phyloP scores from a whole-genome alignment of 2,329 filamentous ascomycete genomes.

The Acephala macrosclerotiorum region DNA sequence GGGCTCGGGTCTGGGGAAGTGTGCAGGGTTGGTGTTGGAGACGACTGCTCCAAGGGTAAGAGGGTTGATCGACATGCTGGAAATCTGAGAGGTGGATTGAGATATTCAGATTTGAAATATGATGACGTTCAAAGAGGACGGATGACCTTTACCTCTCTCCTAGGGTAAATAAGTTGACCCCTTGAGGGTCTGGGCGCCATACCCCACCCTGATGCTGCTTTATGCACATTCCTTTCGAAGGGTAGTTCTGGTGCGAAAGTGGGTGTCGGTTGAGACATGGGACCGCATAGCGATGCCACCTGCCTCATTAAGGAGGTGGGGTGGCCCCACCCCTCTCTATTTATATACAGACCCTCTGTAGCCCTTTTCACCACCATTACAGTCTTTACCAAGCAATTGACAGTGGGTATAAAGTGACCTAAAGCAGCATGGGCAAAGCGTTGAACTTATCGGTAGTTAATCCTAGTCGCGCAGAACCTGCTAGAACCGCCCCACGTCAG shows the following conservation, averaged over 20 bases:
- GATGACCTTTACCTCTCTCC: too few species aligned
- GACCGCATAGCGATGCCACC: too few species aligned
- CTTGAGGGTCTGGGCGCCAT: too few species aligned
- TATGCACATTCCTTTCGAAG: too few species aligned
- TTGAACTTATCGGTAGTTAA: background rate
- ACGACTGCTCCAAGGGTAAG: slow-evolving; percentile 16
- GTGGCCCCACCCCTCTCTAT: too few species aligned
- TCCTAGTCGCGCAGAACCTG: background rate
- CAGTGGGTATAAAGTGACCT: background rate
- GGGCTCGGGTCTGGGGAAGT: slow-evolving; percentile 21
- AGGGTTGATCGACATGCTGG: slow-evolving; percentile 15
- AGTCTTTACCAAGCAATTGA: too few species aligned
- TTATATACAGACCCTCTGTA: too few species aligned
- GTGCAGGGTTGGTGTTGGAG: slow-evolving; percentile 23
- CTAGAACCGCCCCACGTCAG: background rate
- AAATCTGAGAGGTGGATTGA: slow-evolving; percentile 7
- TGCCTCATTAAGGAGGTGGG: too few species aligned
- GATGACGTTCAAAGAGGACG: slow-evolving; percentile 15
- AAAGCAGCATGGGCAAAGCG: background rate
- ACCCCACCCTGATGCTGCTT: too few species aligned
- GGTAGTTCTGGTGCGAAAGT: too few species aligned
- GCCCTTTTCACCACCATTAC: background rate
- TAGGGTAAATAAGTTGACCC: too few species aligned
- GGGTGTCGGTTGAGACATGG: too few species aligned
- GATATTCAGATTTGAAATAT: slow-evolving; percentile 19